phyloP scores from a whole-genome alignment of 2,329 filamentous ascomycete genomes.

The Ascochyta pisi region DNA sequence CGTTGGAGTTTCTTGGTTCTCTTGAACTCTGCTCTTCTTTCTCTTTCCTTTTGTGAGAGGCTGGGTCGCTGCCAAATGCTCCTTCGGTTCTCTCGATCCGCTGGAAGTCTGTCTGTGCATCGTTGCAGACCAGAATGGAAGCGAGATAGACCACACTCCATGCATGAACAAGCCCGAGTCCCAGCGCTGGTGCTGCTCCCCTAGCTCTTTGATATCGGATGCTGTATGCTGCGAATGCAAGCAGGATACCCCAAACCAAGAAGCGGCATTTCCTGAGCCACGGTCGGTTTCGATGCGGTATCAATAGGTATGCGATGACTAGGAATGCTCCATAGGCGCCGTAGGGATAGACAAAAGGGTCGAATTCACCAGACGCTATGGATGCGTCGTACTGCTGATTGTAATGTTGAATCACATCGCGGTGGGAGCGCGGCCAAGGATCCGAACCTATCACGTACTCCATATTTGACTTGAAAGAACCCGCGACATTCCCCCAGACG shows the following conservation, averaged over 20 bases:
- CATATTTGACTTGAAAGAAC: background rate
- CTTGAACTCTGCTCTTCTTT: background rate
- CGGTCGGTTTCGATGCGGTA: slow-evolving; percentile 55
- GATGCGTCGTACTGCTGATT: slow-evolving; percentile 49
- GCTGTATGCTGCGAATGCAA: slow-evolving; percentile 53
- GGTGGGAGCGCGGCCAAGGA: slow-evolving; percentile 42
- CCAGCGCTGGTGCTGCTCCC: slow-evolving; percentile 60
- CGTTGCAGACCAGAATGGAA: slow-evolving; percentile 61
- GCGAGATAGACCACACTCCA: slow-evolving; percentile 63
- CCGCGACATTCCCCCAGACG: background rate
- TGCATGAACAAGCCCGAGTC: slow-evolving; percentile 60
- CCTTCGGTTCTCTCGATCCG: slow-evolving; percentile 59
- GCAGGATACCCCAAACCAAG: slow-evolving; percentile 54
- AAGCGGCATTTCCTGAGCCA: slow-evolving; percentile 53
- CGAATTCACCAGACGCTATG: slow-evolving; percentile 49
- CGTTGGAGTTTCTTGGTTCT: background rate
- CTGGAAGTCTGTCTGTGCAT: slow-evolving; percentile 62
- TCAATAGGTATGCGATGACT: slow-evolving; percentile 58
- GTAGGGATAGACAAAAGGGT: slow-evolving; percentile 56
- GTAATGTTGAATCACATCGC: slow-evolving; percentile 46
- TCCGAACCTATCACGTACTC: slow-evolving; percentile 11
- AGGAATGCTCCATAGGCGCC: slow-evolving; percentile 48
- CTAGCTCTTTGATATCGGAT: slow-evolving; percentile 56
- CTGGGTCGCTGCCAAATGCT: slow-evolving; percentile 20
- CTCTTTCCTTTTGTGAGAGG: background rate